Conservation (phyloP, 768 basidiomycete genomes). For the Suillus hirtellus region DNA sequence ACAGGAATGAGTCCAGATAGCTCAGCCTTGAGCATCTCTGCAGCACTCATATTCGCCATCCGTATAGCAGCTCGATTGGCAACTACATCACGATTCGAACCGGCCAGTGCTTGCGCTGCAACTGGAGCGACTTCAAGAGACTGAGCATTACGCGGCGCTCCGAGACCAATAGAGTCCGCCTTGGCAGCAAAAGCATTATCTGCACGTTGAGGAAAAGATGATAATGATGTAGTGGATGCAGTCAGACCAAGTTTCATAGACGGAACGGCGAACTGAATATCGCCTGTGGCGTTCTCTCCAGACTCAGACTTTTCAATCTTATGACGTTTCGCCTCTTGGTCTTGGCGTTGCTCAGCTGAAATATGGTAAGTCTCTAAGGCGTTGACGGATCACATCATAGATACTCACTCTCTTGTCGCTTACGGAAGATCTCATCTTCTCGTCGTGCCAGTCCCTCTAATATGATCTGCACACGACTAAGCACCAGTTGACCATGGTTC, state of each 20-base stretch:
- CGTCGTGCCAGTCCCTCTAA: slow-evolving; percentile 89
- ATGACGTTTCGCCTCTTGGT: slow-evolving; percentile 87
- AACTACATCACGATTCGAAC: slow-evolving; percentile 89
- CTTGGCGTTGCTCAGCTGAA: slow-evolving; percentile 91
- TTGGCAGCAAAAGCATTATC: slow-evolving; percentile 69
- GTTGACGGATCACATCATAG: slow-evolving; percentile 17
- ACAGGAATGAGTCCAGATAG: slow-evolving; percentile 56
- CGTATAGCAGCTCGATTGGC: slow-evolving; percentile 88
- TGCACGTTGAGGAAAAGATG: slow-evolving; percentile 66
- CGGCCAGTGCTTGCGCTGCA: slow-evolving; percentile 73
- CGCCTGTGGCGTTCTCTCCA: slow-evolving; percentile 35
- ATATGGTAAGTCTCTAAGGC: slow-evolving; percentile 13
- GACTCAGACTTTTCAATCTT: slow-evolving; percentile 58
- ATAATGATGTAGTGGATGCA: slow-evolving; percentile 30
- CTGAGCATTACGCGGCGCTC: slow-evolving; percentile 59
- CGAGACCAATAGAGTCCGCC: slow-evolving; percentile 77
- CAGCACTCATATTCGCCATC: slow-evolving; percentile 96
- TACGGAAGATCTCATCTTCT: slow-evolving; percentile 95
- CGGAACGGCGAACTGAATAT: slow-evolving; percentile 31
- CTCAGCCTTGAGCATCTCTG: slow-evolving; percentile 91
- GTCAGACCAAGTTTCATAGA: slow-evolving; percentile 31
- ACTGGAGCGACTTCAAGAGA: slow-evolving; percentile 57
- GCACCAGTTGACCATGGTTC: slow-evolving; percentile 85
- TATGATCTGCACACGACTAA: slow-evolving; percentile 88
- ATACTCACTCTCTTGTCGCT: slow-evolving; percentile 85